Conservation (phyloP, 345 rosid species). For the Eutrema japonicum region DNA sequence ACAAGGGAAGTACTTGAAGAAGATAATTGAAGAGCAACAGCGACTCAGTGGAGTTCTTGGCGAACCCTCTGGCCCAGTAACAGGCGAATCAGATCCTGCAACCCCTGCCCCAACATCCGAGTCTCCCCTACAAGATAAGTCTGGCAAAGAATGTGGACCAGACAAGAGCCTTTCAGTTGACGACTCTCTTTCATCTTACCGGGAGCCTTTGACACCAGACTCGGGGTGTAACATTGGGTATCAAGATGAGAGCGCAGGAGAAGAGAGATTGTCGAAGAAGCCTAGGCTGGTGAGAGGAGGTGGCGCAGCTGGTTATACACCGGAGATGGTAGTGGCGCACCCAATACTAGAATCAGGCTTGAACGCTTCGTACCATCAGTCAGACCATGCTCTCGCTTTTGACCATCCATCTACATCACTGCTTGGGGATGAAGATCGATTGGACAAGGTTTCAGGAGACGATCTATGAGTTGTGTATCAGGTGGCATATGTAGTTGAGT, state of each 20-base stretch:
- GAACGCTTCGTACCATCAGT: constrained; percentile 58
- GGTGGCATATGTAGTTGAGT: constrained; percentile 38
- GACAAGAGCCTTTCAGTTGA: constrained; percentile 83
- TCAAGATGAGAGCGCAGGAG: constrained; percentile 61
- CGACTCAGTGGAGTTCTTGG: constrained; percentile 73
- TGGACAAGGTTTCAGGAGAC: constrained; percentile 59
- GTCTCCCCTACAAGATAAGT: constrained; percentile 71
- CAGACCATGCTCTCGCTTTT: constrained; percentile 55
- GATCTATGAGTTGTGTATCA: constrained; percentile 45
- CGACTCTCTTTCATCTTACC: constrained; percentile 81
- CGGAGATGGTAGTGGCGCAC: constrained; percentile 58
- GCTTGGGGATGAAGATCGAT: constrained; percentile 49
- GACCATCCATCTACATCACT: constrained; percentile 60
- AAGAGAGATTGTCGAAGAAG: constrained; percentile 72
- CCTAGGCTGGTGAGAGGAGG: constrained; percentile 55
- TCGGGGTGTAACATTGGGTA: constrained; percentile 67
- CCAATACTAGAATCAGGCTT: constrained; percentile 84
- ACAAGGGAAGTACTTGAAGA: constrained; percentile 94
- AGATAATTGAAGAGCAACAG: constrained; percentile 98
- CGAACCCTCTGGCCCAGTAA: constrained; percentile 62
- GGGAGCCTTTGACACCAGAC: constrained; percentile 89
- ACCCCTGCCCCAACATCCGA: constrained; percentile 91
- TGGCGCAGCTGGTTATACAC: constrained; percentile 47
- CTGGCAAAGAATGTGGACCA: constrained; percentile 60
- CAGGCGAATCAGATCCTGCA: constrained; percentile 81